phyloP scores from a whole-genome alignment of 2,329 filamentous ascomycete genomes.

The Cytospora schulzeri region DNA sequence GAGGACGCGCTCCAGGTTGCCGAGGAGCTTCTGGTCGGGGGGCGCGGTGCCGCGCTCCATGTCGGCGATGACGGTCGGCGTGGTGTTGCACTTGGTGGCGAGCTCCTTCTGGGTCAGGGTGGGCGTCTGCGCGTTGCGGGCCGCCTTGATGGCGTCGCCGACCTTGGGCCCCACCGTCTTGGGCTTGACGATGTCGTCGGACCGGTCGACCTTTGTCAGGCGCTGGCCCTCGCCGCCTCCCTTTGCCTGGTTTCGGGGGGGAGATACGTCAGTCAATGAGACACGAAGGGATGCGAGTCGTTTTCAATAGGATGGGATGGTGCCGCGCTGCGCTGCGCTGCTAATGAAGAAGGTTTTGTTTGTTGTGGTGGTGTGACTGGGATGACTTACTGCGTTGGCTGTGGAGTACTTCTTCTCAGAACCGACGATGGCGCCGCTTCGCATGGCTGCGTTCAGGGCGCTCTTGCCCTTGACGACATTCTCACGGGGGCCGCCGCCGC shows the following conservation, averaged over 20 bases:
- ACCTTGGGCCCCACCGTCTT: slow-evolving; percentile 84
- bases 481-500: slow-evolving; percentile 71
- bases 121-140: slow-evolving; percentile 79
- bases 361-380: too few species aligned
- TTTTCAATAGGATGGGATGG: too few species aligned
- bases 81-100: slow-evolving; percentile 88
- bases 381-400: slow-evolving; percentile 72
- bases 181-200: slow-evolving; percentile 96
- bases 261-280: slow-evolving; percentile 36
- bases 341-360: too few species aligned
- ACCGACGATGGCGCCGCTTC: slow-evolving; percentile 71
- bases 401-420: slow-evolving; percentile 90
- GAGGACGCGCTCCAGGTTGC: slow-evolving; percentile 78
- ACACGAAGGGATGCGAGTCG: too few species aligned
- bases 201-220: slow-evolving; percentile 95
- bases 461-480: slow-evolving; percentile 83
- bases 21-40: slow-evolving; percentile 83
- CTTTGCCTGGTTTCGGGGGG: slow-evolving; percentile 45
- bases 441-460: slow-evolving; percentile 86
- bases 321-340: too few species aligned
- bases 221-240: slow-evolving; percentile 79
- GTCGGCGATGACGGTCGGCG: slow-evolving; percentile 74
- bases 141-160: slow-evolving; percentile 78
- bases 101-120: slow-evolving; percentile 94
- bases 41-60: slow-evolving; percentile 79